Evolutionary conservation across 768 basidiomycete genomes (phyloP), one percentile per base, ranked within the genome.

Genomic region (Phlebiopsis flavidoalba): DNA sequence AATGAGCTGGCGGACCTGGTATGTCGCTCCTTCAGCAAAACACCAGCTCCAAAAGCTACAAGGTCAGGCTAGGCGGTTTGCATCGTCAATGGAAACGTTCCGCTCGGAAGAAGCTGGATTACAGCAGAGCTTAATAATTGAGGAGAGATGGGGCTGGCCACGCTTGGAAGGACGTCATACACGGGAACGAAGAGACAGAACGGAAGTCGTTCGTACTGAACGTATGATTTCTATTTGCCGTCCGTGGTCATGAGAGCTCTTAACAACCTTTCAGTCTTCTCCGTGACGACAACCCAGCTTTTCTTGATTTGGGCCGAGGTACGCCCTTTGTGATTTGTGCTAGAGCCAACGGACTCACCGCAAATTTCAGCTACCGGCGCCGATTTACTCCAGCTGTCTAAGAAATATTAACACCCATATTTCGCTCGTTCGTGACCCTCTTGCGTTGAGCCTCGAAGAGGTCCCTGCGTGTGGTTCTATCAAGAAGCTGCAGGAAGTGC

Each of bases 261-360:
- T 31, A 31, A 53, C 17, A 24, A 37, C 10, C 53, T 24, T 60
- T 36, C 64, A 91, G 90, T 71, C 2, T 81, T 87, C 65, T 71
- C 79, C 35, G 72, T 92, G 60, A 79, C 77, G 17, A 79, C 83
- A 3, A 79, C 77, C 53, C 79, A 88, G 64, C 77, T 89, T 6
- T 89, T 91, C 68, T 68, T 91, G 33, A 77, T 91, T 33, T 93
- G 62, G 89, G 89, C 45, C 86, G 80, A 80, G 86, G 90, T 59
- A 1, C 47, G 61, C 88, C 43, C 17, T 68, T 49, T 21, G 63
- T 54, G 14, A 3, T 48, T 40, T n/a, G 22, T 51, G 46, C 19
- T 19, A 8, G 14, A 10, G 37, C 40, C 21, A 22, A 8, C 46
- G 37, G 8, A 11, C 58, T 33, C 11, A 64, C 33, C 67, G 53